These are phyloP conservation scores for Gymnopus androsaceus DNA, from an alignment of 1,284 basidiomycete species.

Conservation along the genomic window DNA sequence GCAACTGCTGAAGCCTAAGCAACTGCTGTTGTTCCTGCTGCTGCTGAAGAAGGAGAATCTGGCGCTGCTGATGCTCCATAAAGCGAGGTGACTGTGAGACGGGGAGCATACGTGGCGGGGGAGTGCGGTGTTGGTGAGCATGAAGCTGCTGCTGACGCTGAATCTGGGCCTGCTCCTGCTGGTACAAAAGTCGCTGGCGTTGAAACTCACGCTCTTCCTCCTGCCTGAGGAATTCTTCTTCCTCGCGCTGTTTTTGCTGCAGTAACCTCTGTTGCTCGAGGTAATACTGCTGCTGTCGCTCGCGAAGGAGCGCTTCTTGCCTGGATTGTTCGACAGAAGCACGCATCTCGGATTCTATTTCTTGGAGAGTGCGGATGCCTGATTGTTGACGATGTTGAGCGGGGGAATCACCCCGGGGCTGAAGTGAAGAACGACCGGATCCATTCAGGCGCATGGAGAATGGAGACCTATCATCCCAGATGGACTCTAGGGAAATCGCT, in stretches of 20 bases:
- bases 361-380: slow-evolving; percentile 80
- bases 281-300: slow-evolving; percentile 33
- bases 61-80: slow-evolving; percentile 67
- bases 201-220: slow-evolving; percentile 45
- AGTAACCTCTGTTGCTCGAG: slow-evolving; percentile 34
- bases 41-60: slow-evolving; percentile 40
- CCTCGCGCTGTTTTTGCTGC: slow-evolving; percentile 38
- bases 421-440: slow-evolving; percentile 38
- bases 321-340: slow-evolving; percentile 50
- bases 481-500: slow-evolving; percentile 60
- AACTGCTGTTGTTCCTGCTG: slow-evolving; percentile 49
- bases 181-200: slow-evolving; percentile 40
- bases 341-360: slow-evolving; percentile 92
- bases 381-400: slow-evolving; percentile 35
- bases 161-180: slow-evolving; percentile 32
- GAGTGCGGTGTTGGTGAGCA: slow-evolving; percentile 49
- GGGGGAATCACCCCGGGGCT: slow-evolving; percentile 28
- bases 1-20: slow-evolving; percentile 47
- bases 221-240: slow-evolving; percentile 34
- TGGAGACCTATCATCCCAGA: slow-evolving; percentile 79
- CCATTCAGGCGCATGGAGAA: slow-evolving; percentile 66
- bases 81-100: slow-evolving; percentile 73
- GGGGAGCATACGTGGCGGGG: slow-evolving; percentile 71
- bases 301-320: slow-evolving; percentile 27
- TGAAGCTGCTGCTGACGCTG: slow-evolving; percentile 40